Conservation (phyloP, 495 filamentous ascomycete genomes). For the Neurospora tetrasperma region DNA sequence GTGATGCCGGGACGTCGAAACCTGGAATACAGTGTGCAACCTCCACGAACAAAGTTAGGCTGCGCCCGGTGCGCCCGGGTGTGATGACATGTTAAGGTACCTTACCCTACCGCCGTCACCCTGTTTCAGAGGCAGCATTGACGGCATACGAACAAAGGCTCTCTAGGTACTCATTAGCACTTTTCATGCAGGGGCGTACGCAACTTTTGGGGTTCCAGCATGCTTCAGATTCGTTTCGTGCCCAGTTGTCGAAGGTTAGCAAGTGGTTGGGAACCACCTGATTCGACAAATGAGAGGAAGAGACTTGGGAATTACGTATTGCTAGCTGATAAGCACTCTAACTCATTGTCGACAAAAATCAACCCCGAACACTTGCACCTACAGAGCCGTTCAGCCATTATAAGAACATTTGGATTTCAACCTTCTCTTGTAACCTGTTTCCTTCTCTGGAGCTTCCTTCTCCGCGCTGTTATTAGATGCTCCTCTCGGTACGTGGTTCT, state of each 20-base stretch:
- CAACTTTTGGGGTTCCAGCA: not conserved
- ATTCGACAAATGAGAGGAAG: not conserved
- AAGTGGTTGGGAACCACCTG: not conserved
- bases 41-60: not conserved
- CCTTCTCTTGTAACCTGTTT: not conserved
- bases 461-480: not conserved
- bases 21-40: not conserved
- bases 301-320: not conserved
- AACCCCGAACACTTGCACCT: not conserved
- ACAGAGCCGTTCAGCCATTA: not conserved
- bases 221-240: not conserved
- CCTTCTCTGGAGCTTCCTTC: not conserved
- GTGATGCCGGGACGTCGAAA: not conserved
- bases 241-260: not conserved
- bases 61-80: not conserved
- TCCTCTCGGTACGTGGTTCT: not conserved
- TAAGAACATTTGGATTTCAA: not conserved
- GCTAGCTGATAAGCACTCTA: not conserved
- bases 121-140: not conserved
- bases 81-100: not conserved
- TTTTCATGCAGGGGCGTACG: not conserved
- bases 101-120: not conserved
- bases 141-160: not conserved
- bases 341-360: not conserved
- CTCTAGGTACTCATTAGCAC: not conserved